These are phyloP conservation scores for Achlya hypogyna DNA, from an alignment of 352 stramenopile species.

Conservation along the genomic window DNA sequence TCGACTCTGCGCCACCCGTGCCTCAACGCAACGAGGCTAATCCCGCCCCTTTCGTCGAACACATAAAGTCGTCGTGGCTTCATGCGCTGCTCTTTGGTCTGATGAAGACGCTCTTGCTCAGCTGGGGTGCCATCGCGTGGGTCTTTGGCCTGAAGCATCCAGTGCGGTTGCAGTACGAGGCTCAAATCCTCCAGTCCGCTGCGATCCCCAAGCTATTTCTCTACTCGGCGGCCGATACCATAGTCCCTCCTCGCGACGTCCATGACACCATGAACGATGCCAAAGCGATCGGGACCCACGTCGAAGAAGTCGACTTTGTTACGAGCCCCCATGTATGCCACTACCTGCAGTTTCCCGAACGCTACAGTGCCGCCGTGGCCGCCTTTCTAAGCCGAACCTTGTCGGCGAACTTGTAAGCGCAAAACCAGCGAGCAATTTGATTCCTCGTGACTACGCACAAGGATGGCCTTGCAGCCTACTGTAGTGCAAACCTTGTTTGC, in stretches of 20 bases:
- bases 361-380: not conserved
- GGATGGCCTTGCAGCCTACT: too few species aligned
- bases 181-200: too few species aligned
- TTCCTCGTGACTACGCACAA: too few species aligned
- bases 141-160: too few species aligned
- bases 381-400: not conserved
- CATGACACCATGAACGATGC: not conserved
- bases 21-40: too few species aligned
- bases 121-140: too few species aligned
- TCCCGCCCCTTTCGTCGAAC: too few species aligned
- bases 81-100: too few species aligned
- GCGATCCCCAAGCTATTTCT: not conserved
- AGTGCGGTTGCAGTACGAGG: too few species aligned
- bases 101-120: too few species aligned
- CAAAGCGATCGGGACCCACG: not conserved
- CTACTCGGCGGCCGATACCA: not conserved
- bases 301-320: not conserved
- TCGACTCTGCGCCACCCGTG: not conserved
- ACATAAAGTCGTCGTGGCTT: too few species aligned
- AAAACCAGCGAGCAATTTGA: not conserved
- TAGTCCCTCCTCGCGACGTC: not conserved
- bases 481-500: too few species aligned
- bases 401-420: not conserved
- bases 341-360: not conserved
- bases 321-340: not conserved